A percentile compares a stretch with the other conserved stretches of the same genome.
Conservation (phyloP, 208 protist species). For the Trypanosoma avium region DNA sequence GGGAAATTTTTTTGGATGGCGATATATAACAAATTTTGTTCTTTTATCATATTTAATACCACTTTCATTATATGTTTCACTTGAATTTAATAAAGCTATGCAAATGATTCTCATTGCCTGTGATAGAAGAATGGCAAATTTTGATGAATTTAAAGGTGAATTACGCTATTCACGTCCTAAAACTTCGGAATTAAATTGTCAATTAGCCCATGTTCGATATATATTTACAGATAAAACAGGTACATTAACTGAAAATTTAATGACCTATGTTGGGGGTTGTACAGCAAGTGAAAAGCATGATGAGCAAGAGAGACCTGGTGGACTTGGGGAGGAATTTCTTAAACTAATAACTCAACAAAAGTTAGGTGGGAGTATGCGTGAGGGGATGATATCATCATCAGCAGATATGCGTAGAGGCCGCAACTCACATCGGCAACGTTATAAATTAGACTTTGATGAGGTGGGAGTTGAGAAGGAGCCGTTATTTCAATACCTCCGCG, state of each 20-base stretch:
- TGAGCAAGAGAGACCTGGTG: conserved; percentile 60
- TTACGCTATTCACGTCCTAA: conserved; percentile 60
- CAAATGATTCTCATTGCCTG: conserved; percentile 77
- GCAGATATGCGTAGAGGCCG: no score
- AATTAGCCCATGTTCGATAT: conserved; percentile 81
- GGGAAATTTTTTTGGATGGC: conserved; percentile 50
- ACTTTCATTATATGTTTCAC: conserved; percentile 86
- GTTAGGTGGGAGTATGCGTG: neutral
- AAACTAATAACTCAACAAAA: neutral
- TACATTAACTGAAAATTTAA: conserved; percentile 89
- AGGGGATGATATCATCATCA: neutral
- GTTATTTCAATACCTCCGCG: conserved; percentile 60
- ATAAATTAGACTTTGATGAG: conserved; percentile 31
- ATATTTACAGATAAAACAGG: conserved; percentile 93
- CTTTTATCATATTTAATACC: conserved; percentile 86
- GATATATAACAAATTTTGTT: conserved; percentile 86
- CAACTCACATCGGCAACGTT: neutral
- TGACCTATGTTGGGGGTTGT: conserved; percentile 79
- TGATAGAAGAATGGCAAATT: conserved; percentile 77
- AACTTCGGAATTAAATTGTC: conserved; percentile 86
- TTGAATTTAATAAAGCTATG: conserved; percentile 86
- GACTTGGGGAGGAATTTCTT: conserved; percentile 50
- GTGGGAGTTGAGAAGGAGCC: conserved; percentile 43
- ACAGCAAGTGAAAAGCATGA: conserved; percentile 45
- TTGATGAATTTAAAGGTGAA: conserved; percentile 57